Base-by-base conservation (phyloP, 768 basidiomycete species). In the Tylopilus cervinicoccineus region DNA sequence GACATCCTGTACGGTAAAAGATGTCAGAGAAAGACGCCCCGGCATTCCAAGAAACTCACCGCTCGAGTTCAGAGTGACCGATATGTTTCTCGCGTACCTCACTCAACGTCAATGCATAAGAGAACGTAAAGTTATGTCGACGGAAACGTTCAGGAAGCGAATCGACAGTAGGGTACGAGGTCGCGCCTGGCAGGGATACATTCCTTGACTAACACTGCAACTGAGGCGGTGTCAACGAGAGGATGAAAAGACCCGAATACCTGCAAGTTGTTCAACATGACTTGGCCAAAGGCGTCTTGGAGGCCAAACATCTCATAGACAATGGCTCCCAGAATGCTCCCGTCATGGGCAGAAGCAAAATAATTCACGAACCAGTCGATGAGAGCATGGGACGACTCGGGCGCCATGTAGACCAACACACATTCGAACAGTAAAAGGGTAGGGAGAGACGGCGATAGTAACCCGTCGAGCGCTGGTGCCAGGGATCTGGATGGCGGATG, bases 341-440 rank as follows among this genome's bases (percentile, higher is more conserved):
- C 51, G 16, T 49, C 38, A 6, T 31, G 27, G 50, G 38, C 22
- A 13, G 53, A 54, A 10, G 48, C n/a, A 59, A 80, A 83, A 48
- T 74, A 75, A 26, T 78, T 70, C 2, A 77, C 72, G 60, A 94
- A 93, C 88, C 89, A 94, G 31, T 70, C 65, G 2, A 96, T 70
- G 12, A 96, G 61, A 1, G 70, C 70, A 24, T 76, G 72, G 1
- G 84, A 84, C 4, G 74, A 70, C 4, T 68, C 60, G 0, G 88
- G 82, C 77, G 43, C 27, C 46, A 97, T 88, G 68, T 99, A 97
- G 13, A 83, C 92, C 46, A 96, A 77, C 16, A 97, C 46, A 24
- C 95, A 98, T 74, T 98, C 95, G 52, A 91, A 93, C 9, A 97
- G 69, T 20, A 97, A 72, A 2, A 97, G 77, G 1, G 93, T 94